Base-by-base conservation (phyloP, 441 rosid genomes). In the Corymbia calophylla region DNA sequence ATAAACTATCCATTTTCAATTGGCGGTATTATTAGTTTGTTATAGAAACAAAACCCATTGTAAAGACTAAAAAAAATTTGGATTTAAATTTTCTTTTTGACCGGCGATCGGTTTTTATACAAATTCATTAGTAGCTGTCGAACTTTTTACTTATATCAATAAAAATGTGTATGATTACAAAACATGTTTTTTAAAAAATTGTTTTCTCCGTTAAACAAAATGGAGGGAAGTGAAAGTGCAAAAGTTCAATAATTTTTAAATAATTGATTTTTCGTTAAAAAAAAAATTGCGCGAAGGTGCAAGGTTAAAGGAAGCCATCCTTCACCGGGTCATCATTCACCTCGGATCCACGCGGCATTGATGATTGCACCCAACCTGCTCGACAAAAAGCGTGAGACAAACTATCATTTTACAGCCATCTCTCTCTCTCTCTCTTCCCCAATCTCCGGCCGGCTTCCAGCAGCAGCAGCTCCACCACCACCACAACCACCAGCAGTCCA, bases 331-430 rank as follows among this genome's bases (percentile, higher is more conserved):
- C 88, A 91, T 91, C 88, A 82, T 29, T 87, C 84, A 23, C 87
- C 85, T 60, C 62, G 53, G 62, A 60, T 86, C 90, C 90, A 85
- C 88, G 90, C 90, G 88, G 53, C 82, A 48, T 60, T 60, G 39
- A 85, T 89, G 77, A 84, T 89, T 91, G 90, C 91, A 53, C 87
- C 90, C 91, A 90, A 87, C 81, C 89, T 86, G 91, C 87, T 89
- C 87, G 93, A 92, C 93, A 90, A 93, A 91, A 94, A 92, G 93
- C 89, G 44, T 54, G 60, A 90, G 89, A 82, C 88, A 88, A 88
- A 44, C 84, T 4, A 77, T 77, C 51, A 44, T 77, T 77, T 44
- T 77, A 44, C n/a, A 77, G 6, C 53, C 84, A 1, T 4, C 81
- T 18, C 53, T 31, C 87, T 77, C 44, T 88, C 89, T 82, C 55